Base-by-base conservation (phyloP, 176 grass and related monocot genomes). In the Carex parvula region DNA sequence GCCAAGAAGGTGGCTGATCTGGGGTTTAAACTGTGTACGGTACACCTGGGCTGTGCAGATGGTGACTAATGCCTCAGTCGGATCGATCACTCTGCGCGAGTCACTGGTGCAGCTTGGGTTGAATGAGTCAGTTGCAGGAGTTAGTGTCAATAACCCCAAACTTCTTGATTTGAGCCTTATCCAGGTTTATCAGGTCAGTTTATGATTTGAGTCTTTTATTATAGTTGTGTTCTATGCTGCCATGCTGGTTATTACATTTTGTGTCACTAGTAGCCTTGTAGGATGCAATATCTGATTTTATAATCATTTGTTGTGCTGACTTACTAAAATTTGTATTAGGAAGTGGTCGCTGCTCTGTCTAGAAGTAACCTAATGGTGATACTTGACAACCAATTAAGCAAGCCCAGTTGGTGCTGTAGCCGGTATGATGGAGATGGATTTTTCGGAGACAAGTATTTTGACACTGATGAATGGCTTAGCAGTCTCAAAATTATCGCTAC, bases 341-440 rank as follows among this genome's bases (percentile, higher is more conserved):
- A 92, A 81, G 92, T 98, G 65, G 91, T 98, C 14, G 84, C 86
- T 69, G 80, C 86, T 89, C 79, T 98, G 79, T 86, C 83, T 22
- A 93, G 83, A 83, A 93, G 89, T 66, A 87, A 85, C 53, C 79
- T 98, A 65, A 98, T 98, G 95, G 86, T 94, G 64, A 98, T 98
- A 89, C 92, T 94, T 81, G 95, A 98, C 90, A 98, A 98, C 69
- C 95, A 98, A 92, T 89, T 98, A 52, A 98, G 89, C 17, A 94
- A 85, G 55, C 91, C 92, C 67, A 88, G 91, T 59, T 98, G 95
- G 95, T 94, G 92, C 73, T 98, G 95, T 79, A 94, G 92, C 68
- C 81, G 26, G 78, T 79, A 74, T 6, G 95, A 98, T 3, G 91
- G 82, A 59, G 92, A 98, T 63, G 91, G 92, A 2, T 98, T 94